These are phyloP conservation scores for Dendrobium nobile DNA, from an alignment of 106 monocot species.

Conservation along the genomic window DNA sequence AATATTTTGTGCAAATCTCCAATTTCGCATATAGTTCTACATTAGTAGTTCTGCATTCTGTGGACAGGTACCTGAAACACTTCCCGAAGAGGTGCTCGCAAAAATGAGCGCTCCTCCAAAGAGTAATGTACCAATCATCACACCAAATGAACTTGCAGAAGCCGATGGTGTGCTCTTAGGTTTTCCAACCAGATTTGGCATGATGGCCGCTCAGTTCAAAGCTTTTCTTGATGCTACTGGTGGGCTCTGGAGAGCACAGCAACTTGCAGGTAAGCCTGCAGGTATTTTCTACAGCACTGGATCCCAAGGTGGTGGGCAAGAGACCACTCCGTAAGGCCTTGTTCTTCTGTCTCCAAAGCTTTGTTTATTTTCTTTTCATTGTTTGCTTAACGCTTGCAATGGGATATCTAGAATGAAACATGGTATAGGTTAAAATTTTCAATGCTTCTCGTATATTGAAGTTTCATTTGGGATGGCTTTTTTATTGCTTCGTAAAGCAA, in stretches of 20 bases:
- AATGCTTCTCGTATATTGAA: no score
- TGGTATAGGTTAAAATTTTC: no score
- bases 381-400: no score
- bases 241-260: slow-evolving; percentile 10
- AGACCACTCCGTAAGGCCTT: slow-evolving; percentile 1
- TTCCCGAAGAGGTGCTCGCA: slow-evolving; percentile 19
- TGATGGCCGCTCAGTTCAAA: slow-evolving; percentile 9
- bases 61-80: slow-evolving; percentile 28
- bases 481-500: no score
- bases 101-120: slow-evolving; percentile 25
- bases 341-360: not conserved
- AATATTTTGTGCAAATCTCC: no score
- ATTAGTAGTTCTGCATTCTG: no score
- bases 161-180: slow-evolving; percentile 24
- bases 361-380: no score
- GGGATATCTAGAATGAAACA: no score
- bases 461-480: no score
- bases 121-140: slow-evolving; percentile 24
- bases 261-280: slow-evolving; percentile 4
- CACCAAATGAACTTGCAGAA: slow-evolving; percentile 26
- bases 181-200: slow-evolving; percentile 5
- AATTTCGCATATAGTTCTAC: no score
- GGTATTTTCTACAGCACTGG: slow-evolving; percentile 10
- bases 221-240: slow-evolving; percentile 1
- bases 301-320: slow-evolving; percentile 14